Evolutionary conservation across 169 alveolate species (phyloP).

Genomic region (Haemoproteus tartakovskyi): DNA sequence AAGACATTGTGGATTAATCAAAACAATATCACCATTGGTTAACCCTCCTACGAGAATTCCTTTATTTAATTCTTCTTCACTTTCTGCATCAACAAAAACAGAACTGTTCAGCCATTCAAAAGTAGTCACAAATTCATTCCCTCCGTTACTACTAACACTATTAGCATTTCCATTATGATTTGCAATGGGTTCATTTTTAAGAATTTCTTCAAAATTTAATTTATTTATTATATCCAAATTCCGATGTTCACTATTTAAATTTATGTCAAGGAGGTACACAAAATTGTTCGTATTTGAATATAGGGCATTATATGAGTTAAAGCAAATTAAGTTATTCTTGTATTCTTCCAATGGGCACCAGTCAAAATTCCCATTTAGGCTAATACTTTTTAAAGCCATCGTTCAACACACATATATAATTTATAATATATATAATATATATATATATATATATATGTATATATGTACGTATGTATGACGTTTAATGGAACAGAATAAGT

Average conservation of each 20-base stretch:
- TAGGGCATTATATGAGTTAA: constrained; percentile 38
- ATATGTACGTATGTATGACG: neutral
- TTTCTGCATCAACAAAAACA: constrained; percentile 22
- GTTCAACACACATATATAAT: neutral
- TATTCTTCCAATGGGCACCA: constrained; percentile 66
- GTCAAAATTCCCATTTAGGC: constrained; percentile 53
- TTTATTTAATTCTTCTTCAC: constrained; percentile 15
- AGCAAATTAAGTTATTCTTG: constrained; percentile 43
- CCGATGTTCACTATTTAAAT: constrained; percentile 21
- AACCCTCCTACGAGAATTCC: constrained; percentile 58
- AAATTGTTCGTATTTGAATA: constrained; percentile 35
- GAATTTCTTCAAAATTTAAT: constrained; percentile 47
- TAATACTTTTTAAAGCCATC: constrained; percentile 65
- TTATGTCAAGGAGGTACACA: constrained; percentile 50
- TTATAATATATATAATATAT: neutral
- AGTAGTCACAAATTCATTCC: constrained; percentile 43
- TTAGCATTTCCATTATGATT: neutral
- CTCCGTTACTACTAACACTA: neutral
- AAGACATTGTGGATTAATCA: constrained; percentile 27
- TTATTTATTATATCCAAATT: constrained; percentile 48
- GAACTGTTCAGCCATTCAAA: constrained; percentile 56
- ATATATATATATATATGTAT: neutral
- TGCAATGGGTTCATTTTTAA: constrained; percentile 3
- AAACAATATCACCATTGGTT: constrained; percentile 55
- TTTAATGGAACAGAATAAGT: neutral